phyloP scores from a whole-genome alignment of 169 alveolate species.

The Plasmodium reichenowi region DNA sequence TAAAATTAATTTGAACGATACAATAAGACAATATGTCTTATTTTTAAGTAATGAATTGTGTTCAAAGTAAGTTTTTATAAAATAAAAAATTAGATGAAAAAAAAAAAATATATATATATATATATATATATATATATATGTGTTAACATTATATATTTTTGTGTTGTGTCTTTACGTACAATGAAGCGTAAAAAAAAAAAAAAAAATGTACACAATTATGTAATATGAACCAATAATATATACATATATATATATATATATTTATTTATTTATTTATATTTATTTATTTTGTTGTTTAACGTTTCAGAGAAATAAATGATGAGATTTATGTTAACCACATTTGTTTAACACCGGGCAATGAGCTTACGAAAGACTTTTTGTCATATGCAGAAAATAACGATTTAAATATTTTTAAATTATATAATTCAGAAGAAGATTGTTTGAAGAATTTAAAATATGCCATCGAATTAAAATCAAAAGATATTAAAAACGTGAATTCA shows the following conservation, averaged over 20 bases:
- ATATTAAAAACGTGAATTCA: not conserved
- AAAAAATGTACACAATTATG: not conserved
- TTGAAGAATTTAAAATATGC: conserved; percentile 58
- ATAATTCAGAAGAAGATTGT: conserved; percentile 51
- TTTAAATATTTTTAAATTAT: conserved; percentile 38
- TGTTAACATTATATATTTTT: too few species aligned
- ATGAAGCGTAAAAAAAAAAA: too few species aligned
- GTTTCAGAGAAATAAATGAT: conserved; percentile 24
- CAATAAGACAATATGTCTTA: conserved; percentile 54
- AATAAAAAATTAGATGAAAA: not conserved
- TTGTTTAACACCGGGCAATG: conserved; percentile 30
- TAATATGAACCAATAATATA: not conserved
- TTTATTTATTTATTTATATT: not conserved
- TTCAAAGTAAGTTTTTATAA: conserved; percentile 29
- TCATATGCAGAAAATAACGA: conserved; percentile 30
- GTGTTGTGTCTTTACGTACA: too few species aligned
- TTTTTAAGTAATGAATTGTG: conserved; percentile 61
- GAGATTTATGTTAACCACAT: conserved; percentile 45
- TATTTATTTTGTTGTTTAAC: not conserved
- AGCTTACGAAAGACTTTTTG: conserved; percentile 26
- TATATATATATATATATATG: not conserved
- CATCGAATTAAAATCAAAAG: conserved; percentile 8
- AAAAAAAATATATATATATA: conserved; percentile 4
- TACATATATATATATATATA: not conserved
- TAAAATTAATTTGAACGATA: conserved; percentile 53